Conservation (phyloP, 208 protist species). For the Trypanosoma lewisi region DNA sequence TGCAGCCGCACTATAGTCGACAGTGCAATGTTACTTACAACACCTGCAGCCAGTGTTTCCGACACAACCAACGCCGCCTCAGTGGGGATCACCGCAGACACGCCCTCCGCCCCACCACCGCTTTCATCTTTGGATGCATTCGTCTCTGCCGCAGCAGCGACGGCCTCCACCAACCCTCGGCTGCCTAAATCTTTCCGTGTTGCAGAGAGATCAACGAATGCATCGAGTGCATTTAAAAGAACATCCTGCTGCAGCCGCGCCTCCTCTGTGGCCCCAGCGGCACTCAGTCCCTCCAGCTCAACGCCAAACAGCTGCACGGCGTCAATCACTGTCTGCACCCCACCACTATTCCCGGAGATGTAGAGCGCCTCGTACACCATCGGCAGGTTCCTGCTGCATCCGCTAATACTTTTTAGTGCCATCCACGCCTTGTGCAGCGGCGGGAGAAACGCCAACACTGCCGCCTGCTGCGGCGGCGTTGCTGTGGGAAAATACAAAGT, state of each 20-base stretch:
- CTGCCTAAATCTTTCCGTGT: conserved; percentile 41
- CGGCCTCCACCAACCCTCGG: conserved; percentile 4
- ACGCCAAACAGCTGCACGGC: conserved; percentile 43
- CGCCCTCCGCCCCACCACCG: neutral
- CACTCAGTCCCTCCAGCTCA: conserved; percentile 57
- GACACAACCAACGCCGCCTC: conserved; percentile 50
- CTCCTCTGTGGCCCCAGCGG: conserved; percentile 34
- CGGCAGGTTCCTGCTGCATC: conserved; percentile 47
- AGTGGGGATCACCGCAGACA: conserved; percentile 40
- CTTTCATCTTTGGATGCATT: neutral
- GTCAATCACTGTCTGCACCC: conserved; percentile 38
- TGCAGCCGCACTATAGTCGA: conserved; percentile 63
- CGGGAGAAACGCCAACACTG: conserved; percentile 56
- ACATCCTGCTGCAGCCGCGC: conserved; percentile 39
- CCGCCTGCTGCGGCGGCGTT: conserved; percentile 46
- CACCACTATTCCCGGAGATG: conserved; percentile 16
- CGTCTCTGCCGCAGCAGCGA: neutral
- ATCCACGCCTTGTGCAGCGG: conserved; percentile 81
- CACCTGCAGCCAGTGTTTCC: conserved; percentile 46
- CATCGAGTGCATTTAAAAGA: conserved; percentile 40
- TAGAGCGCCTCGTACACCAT: conserved; percentile 70
- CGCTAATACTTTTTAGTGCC: conserved; percentile 44
- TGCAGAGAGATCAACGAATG: conserved; percentile 46
- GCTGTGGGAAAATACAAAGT: conserved; percentile 32
- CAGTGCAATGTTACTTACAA: conserved; percentile 57